Conservation (phyloP, 768 basidiomycete species). For the Paxillus ammoniavirescens region DNA sequence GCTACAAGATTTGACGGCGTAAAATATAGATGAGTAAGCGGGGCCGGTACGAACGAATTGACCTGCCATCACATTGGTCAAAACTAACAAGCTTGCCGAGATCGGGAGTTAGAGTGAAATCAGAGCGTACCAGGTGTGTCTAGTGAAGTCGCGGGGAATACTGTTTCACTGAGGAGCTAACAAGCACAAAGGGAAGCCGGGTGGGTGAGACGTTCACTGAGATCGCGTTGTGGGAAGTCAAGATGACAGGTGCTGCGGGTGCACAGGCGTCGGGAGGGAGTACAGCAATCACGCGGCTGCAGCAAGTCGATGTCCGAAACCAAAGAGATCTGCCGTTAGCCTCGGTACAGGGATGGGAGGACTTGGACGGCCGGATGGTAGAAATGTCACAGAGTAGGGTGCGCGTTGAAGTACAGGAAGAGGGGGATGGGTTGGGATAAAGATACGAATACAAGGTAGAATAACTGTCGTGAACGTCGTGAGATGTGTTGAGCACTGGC, state of each 20-base stretch:
- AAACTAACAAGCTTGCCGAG: conserved; percentile 2
- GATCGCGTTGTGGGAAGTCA: background rate
- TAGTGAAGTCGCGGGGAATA: background rate
- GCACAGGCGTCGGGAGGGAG: conserved; percentile 7
- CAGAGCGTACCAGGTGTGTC: conserved; percentile 11
- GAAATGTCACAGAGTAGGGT: background rate
- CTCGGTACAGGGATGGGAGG: background rate
- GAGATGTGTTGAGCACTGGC: conserved; percentile 10
- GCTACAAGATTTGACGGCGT: background rate
- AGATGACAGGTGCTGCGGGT: background rate
- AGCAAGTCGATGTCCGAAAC: conserved; percentile 1
- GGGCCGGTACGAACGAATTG: conserved; percentile 1
- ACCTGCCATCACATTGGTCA: conserved; percentile 5
- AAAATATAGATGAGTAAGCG: background rate
- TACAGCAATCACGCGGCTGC: background rate
- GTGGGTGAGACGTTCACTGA: background rate
- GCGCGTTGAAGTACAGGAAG: conserved; percentile 4
- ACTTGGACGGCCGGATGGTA: background rate
- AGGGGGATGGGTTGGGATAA: background rate
- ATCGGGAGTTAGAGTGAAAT: background rate
- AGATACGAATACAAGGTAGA: conserved; percentile 24
- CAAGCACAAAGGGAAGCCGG: background rate
- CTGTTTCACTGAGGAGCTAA: background rate
- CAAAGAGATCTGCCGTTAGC: background rate
- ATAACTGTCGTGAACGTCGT: conserved; percentile 29